phyloP scores from a whole-genome alignment of 2,329 filamentous ascomycete species.

The Fusarium setosum region DNA sequence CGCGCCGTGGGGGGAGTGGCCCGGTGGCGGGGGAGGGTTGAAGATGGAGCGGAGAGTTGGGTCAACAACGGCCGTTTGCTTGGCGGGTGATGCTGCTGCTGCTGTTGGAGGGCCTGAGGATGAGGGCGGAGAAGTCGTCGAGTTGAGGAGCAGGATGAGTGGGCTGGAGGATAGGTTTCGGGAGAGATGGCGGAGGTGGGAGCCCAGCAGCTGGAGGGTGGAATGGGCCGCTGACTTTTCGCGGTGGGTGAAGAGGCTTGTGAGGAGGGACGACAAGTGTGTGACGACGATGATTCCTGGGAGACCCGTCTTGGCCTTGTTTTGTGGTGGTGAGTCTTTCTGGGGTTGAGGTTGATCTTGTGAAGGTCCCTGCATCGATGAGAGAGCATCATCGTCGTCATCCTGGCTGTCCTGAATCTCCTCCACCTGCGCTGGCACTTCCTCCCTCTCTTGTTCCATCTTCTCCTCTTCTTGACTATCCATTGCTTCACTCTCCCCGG shows the following conservation, averaged over 20 bases:
- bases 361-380: conserved; percentile 3
- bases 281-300: conserved; percentile 64
- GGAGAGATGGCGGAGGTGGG: conserved; percentile 58
- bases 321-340: conserved; percentile 1
- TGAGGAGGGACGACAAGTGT: conserved; percentile 64
- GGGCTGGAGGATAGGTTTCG: conserved; percentile 54
- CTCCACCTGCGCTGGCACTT: background rate
- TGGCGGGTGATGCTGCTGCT: conserved; percentile 6
- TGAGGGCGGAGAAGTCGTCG: conserved; percentile 53
- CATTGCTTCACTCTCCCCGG: conserved; percentile 50
- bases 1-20: conserved; percentile 20
- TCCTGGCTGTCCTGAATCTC: conserved; percentile 51
- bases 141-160: conserved; percentile 67
- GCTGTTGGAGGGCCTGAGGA: conserved; percentile 1
- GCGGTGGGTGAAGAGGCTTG: conserved; percentile 62
- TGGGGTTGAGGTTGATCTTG: background rate
- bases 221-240: conserved; percentile 60
- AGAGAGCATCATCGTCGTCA: conserved; percentile 42
- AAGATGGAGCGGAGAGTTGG: conserved; percentile 64
- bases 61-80: conserved; percentile 45
- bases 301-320: too few species aligned
- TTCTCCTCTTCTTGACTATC: background rate
- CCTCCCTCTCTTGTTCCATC: background rate
- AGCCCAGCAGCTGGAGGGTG: conserved; percentile 59
- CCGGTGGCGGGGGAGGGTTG: conserved; percentile 46